A percentile compares a stretch with the other conserved stretches of the same genome.
Evolutionary conservation across 768 basidiomycete genomes (phyloP).

Genomic region (Suillus alpinus): DNA sequence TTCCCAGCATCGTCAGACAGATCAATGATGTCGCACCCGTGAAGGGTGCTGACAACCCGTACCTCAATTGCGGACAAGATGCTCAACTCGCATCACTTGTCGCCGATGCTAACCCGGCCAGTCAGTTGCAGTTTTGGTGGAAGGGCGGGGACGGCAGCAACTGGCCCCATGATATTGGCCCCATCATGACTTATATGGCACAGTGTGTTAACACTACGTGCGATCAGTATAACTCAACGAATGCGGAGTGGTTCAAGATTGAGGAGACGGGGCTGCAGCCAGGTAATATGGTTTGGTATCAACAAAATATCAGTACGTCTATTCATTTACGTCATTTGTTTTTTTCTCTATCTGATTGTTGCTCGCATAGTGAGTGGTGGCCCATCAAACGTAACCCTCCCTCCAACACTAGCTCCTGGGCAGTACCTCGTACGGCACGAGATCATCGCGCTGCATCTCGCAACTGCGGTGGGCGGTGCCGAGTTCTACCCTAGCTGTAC

Average conservation of each 20-base stretch:
- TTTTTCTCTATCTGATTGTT: neutral
- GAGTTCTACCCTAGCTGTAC: slow-evolving; percentile 81
- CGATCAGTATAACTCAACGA: slow-evolving; percentile 53
- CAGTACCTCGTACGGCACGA: slow-evolving; percentile 79
- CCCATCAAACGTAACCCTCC: slow-evolving; percentile 42
- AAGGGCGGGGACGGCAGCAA: slow-evolving; percentile 39
- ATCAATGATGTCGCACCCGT: slow-evolving; percentile 44
- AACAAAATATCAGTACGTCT: slow-evolving; percentile 50
- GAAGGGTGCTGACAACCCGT: slow-evolving; percentile 55
- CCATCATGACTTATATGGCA: slow-evolving; percentile 74
- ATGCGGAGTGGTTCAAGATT: slow-evolving; percentile 76
- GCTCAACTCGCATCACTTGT: slow-evolving; percentile 49
- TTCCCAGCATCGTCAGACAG: slow-evolving; percentile 43
- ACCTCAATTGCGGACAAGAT: slow-evolving; percentile 58
- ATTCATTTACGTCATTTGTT: neutral
- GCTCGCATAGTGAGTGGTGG: slow-evolving; percentile 37
- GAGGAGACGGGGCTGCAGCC: slow-evolving; percentile 46
- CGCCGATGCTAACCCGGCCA: slow-evolving; percentile 59
- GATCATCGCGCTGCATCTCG: slow-evolving; percentile 76
- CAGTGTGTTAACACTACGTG: slow-evolving; percentile 57
- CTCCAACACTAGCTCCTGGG: slow-evolving; percentile 55
- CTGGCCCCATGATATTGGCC: slow-evolving; percentile 62
- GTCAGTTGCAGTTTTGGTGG: slow-evolving; percentile 56
- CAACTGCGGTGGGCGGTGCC: slow-evolving; percentile 52
- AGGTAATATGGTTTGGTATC: slow-evolving; percentile 44